Evolutionary conservation across 2,329 filamentous ascomycete species (phyloP), one percentile per base, ranked within the genome.

Genomic region (Colletotrichum sp.): DNA sequence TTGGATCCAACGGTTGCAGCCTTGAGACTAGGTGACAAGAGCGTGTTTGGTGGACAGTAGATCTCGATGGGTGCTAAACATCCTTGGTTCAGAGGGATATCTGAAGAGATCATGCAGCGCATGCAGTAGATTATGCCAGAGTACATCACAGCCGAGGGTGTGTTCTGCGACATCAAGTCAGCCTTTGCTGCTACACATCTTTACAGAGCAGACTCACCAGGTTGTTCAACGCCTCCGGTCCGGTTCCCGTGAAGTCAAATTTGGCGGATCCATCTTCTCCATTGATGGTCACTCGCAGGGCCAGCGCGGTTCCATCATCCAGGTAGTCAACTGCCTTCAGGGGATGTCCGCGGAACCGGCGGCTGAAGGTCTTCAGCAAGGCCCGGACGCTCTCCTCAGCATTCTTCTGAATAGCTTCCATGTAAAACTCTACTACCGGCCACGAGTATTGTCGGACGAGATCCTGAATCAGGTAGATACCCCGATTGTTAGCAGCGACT

Each of bases 21-120:
- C 64, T 92, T 92, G 80, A 94, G 93, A 0, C 80, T 81, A 2
- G 83, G 82, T 34, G 80, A 79, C 5, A 85, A 75, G 12, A 85
- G 56, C 6, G 80, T 78, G 61, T 76, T 77, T n/a, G 91, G 89
- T 0, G 94, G 94, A 67, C 96, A 95, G 61, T 88, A 87, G 80
- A 97, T 93, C 67, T 91, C 89, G 79, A 96, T 94, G 1, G 95
- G 95, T 66, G 91, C 91, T 3, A 97, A 87, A 78, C 95, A 97
- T 78, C 95, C 95, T 84, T 97, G 95, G 85, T 97, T 97, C 6
- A 97, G 89, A 0, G 95, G 95, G 16, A 97, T 96, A 78, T 96
- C 94, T 78, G 94, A 91, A 48, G 90, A 92, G 79, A 97, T 95
- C 74, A 97, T 88, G 80, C 93, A 95, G 52, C 95, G 92, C 18